Percentiles rank a stretch among this genome's conserved stretches.
Conservation (phyloP, 306 rosid species). For the Hippophae rhamnoides region DNA sequence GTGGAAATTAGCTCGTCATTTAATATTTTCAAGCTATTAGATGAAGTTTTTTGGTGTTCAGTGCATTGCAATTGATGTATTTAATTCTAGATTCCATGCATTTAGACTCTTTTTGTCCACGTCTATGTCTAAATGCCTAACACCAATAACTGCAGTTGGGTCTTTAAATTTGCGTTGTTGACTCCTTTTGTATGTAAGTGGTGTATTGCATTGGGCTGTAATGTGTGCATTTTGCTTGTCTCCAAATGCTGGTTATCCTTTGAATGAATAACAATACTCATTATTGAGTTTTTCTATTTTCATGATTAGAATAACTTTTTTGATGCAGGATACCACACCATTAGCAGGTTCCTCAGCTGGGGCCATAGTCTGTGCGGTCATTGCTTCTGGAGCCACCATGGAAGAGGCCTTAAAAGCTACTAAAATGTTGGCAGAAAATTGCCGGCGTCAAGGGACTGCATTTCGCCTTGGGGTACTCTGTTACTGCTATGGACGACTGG, state of each 20-base stretch:
- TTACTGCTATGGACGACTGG: slow-evolving; percentile 6
- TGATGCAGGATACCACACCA: slow-evolving; percentile 76
- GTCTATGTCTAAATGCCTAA: no score
- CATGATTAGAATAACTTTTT: slow-evolving; percentile 8
- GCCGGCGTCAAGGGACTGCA: slow-evolving; percentile 79
- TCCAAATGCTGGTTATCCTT: neutral
- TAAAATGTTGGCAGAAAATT: slow-evolving; percentile 83
- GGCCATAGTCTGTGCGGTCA: slow-evolving; percentile 85
- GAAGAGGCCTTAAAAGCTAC: slow-evolving; percentile 70
- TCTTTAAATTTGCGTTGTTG: neutral
- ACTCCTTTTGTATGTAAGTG: no score
- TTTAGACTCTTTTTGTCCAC: no score
- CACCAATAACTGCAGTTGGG: no score
- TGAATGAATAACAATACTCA: neutral
- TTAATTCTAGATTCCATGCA: no score
- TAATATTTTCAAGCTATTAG: no score
- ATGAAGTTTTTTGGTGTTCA: no score
- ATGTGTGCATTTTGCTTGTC: neutral
- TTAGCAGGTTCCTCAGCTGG: slow-evolving; percentile 98
- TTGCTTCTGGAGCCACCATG: slow-evolving; percentile 91
- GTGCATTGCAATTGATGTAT: no score
- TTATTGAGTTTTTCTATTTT: neutral
- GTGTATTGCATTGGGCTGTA: neutral
- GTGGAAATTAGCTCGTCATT: no score
- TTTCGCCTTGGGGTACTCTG: slow-evolving; percentile 81